These are phyloP conservation scores for Cladosporium cucumerinum DNA, from an alignment of 2,329 filamentous ascomycete genomes.

Conservation along the genomic window DNA sequence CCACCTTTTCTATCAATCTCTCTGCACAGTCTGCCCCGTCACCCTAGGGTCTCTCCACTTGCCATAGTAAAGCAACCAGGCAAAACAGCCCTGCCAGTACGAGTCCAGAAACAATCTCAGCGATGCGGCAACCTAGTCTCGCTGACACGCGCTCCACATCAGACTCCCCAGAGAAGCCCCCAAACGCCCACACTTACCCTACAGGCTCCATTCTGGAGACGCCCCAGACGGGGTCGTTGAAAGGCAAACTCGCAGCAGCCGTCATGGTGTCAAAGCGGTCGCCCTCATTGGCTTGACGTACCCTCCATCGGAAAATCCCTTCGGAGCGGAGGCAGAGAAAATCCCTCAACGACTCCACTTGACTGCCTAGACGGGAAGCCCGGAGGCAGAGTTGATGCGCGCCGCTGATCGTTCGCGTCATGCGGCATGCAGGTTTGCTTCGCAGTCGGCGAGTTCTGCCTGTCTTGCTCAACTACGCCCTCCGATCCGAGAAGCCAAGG, in stretches of 20 bases:
- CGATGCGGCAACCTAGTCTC: not conserved
- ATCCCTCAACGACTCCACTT: slow-evolving; percentile 15
- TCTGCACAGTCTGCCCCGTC: not conserved
- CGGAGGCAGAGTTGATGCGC: slow-evolving; percentile 16
- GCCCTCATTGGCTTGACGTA: slow-evolving; percentile 12
- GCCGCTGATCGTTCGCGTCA: slow-evolving; percentile 13
- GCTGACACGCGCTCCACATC: slow-evolving; percentile 1
- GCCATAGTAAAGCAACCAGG: slow-evolving; percentile 2
- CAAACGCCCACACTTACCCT: slow-evolving; percentile 13
- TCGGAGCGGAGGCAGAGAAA: slow-evolving; percentile 16
- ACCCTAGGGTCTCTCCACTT: slow-evolving; percentile 13
- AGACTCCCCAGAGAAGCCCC: not conserved
- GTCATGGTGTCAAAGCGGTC: slow-evolving; percentile 6
- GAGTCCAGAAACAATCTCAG: slow-evolving; percentile 1
- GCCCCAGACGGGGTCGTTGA: slow-evolving; percentile 8
- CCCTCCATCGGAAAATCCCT: slow-evolving; percentile 14
- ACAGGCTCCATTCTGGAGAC: slow-evolving; percentile 10
- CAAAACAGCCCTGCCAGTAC: slow-evolving; percentile 7
- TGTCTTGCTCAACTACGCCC: not conserved
- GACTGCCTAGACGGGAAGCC: not conserved
- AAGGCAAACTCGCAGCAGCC: slow-evolving; percentile 5
- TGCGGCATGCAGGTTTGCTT: slow-evolving; percentile 2
- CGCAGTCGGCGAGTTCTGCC: slow-evolving; percentile 5
- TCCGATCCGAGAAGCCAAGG: not conserved
- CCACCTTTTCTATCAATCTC: slow-evolving; percentile 11